Evolutionary conservation across 1,284 basidiomycete genomes (phyloP), one percentile per base, ranked within the genome.

Genomic region (Trichosporon coremiiforme): DNA sequence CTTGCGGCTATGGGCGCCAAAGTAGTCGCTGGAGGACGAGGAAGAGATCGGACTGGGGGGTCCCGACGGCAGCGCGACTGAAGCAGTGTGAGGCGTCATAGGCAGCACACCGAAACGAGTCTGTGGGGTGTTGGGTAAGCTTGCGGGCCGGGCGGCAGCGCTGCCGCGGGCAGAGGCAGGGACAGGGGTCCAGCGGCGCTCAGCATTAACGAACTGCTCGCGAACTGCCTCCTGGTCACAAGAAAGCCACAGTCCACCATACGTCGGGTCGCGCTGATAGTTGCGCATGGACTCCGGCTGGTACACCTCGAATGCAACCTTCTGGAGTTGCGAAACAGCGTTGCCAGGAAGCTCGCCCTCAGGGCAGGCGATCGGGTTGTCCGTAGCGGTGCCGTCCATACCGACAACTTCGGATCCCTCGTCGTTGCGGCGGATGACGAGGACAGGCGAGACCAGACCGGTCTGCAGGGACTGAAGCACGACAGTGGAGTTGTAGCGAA

Each of bases 401-500:
- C 95, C 94, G 22, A 95, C 90, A 62, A 92, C 93, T 6, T 90
- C 92, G 0, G 92, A 94, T 73, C 91, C 91, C 78, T 93, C 91
- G 75, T 97, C 95, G 70, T 96, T 92, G 79, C 94, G 93, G 64
- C 95, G 91, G 75, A 98, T 92, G 81, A 98, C 91, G 70, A 98
- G 87, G 31, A 95, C 89, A 8, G 95, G 95, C 70, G 93, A 94
- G 75, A 95, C 92, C 31, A 94, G 91, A 22, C 95, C 95, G 1
- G 95, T 96, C 8, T 92, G 92, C 72, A 98, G 86, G 76, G 95
- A 98, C 80, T 98, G 96, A 20, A 98, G 85, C 36, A 98, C 93
- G 64, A 98, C 91, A 0, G 94, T 95, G 80, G 95, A 93, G 79
- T 98, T 98, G 87, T 97, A 98, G 82, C 95, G 93, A 70, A 98